Evolutionary conservation across 768 basidiomycete genomes (phyloP).

Genomic region (Podaxis rugospora): DNA sequence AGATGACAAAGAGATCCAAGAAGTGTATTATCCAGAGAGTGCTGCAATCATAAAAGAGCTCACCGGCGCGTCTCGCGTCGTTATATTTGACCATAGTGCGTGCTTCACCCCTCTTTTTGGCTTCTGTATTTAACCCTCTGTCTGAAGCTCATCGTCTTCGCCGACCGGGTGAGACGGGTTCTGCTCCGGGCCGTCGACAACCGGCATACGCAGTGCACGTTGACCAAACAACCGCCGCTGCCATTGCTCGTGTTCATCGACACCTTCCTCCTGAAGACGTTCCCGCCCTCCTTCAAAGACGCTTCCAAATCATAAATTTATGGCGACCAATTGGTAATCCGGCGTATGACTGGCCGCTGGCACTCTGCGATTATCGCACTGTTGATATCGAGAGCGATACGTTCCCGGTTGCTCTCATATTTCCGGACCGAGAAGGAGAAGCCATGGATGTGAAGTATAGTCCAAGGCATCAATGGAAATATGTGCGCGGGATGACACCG

Average conservation of each 20-base stretch:
- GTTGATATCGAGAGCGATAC: conserved; percentile 37
- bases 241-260: conserved; percentile 30
- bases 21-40: conserved; percentile 57
- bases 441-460: conserved; percentile 42
- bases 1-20: conserved; percentile 33
- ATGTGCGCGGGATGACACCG: conserved; percentile 37
- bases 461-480: conserved; percentile 48
- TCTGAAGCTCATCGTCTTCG: conserved; percentile 14
- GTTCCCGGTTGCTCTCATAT: conserved; percentile 38
- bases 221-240: conserved; percentile 33
- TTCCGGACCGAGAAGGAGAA: conserved; percentile 48
- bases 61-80: conserved; percentile 52
- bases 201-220: conserved; percentile 27
- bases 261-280: conserved; percentile 24
- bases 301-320: conserved; percentile 44
- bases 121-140: not conserved
- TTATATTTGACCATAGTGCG: conserved; percentile 61
- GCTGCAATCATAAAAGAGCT: conserved; percentile 49
- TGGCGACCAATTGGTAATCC: conserved; percentile 40
- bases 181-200: conserved; percentile 13
- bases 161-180: conserved; percentile 13
- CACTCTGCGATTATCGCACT: conserved; percentile 35
- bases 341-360: conserved; percentile 35
- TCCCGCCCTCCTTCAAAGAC: conserved; percentile 28
- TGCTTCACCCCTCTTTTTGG: not conserved